Evolutionary conservation across 2,329 filamentous ascomycete genomes (phyloP).

Genomic region (Colletotrichum trifolii): DNA sequence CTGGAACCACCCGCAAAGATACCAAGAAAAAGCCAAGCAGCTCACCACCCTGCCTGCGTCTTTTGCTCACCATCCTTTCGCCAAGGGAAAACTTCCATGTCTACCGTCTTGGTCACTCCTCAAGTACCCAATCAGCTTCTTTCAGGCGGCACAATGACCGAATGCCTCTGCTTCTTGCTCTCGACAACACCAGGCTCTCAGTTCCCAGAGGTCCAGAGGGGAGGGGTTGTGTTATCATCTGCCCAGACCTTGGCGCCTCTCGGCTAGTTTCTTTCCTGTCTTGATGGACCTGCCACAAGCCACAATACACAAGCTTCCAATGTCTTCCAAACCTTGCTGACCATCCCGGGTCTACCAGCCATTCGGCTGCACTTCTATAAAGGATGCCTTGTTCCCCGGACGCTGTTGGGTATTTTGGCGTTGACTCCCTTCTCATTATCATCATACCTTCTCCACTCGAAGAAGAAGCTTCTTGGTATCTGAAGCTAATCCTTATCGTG

Average conservation of each 20-base stretch:
- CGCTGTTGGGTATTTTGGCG: conserved; percentile 1
- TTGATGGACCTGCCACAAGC: conserved; percentile 12
- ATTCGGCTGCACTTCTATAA: conserved; percentile 30
- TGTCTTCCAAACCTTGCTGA: conserved; percentile 28
- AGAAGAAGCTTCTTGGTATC: conserved; percentile 24
- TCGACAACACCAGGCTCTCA: background rate
- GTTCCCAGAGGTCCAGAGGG: background rate
- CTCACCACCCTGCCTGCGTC: conserved; percentile 32
- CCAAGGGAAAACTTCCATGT: conserved; percentile 32
- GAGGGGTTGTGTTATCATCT: conserved; percentile 34
- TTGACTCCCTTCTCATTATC: conserved; percentile 14
- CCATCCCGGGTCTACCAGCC: conserved; percentile 26
- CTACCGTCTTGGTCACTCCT: conserved; percentile 26
- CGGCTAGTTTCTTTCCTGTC: conserved; percentile 14
- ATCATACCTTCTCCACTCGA: conserved; percentile 19
- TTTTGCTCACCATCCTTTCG: conserved; percentile 29
- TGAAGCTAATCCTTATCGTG: conserved; percentile 24
- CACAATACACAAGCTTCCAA: conserved; percentile 26
- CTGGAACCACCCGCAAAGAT: conserved; percentile 15
- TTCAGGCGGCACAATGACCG: conserved; percentile 33
- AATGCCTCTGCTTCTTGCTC: conserved; percentile 18
- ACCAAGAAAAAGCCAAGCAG: conserved; percentile 16
- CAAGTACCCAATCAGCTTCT: conserved; percentile 24
- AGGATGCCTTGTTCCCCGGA: conserved; percentile 32
- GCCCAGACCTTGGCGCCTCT: conserved; percentile 33